Conservation (phyloP, 306 rosid genomes). For the Cajanus cajan region DNA sequence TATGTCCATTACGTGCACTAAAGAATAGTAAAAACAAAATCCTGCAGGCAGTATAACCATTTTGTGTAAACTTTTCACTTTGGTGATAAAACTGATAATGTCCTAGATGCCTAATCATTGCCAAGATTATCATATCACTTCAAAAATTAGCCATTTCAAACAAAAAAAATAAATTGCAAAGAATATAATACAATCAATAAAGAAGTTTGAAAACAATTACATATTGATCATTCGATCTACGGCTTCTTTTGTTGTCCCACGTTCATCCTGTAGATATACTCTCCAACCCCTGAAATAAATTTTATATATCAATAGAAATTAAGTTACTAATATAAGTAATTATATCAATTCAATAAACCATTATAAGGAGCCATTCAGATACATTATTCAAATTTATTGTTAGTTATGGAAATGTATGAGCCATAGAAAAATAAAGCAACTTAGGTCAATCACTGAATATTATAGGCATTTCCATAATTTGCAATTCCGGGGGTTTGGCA, state of each 20-base stretch:
- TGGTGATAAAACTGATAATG: too few species aligned
- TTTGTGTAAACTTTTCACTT: not conserved
- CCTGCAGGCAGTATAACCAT: not conserved
- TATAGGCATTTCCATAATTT: not conserved
- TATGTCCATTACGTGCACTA: too few species aligned
- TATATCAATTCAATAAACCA: conserved; percentile 8
- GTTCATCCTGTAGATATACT: conserved; percentile 88
- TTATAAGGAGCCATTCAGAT: not conserved
- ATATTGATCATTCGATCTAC: conserved; percentile 60
- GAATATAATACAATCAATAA: not conserved
- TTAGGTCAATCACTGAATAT: not conserved
- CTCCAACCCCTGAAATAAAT: conserved; percentile 82
- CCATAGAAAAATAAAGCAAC: not conserved
- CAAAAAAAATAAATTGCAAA: not conserved
- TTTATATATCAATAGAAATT: conserved; percentile 4
- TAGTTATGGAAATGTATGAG: not conserved
- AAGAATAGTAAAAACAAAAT: not conserved
- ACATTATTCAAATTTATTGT: conserved; percentile 2
- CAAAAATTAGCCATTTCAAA: not conserved
- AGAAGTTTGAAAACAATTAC: conserved; percentile 45
- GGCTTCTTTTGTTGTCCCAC: conserved; percentile 79
- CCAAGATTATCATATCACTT: not conserved
- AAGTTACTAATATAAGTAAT: not conserved
- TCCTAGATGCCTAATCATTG: not conserved
- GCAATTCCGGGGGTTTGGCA: conserved; percentile 1